Base-by-base conservation (phyloP, 148 eudicot genomes). In the Vaccinium macrocarpon region DNA sequence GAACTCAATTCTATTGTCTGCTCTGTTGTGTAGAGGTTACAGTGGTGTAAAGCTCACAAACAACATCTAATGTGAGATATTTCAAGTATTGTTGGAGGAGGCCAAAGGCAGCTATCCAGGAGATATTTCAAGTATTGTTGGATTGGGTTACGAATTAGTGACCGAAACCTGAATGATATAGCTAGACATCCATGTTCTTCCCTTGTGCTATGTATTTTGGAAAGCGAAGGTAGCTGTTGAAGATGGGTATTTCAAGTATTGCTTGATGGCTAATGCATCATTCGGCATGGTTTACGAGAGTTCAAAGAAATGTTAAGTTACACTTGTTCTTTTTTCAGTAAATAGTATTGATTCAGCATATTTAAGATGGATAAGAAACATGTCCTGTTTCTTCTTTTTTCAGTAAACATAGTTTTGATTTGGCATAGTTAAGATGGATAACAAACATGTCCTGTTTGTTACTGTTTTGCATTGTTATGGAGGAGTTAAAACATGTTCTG, bases 41-140 rank as follows among this genome's bases (percentile, higher is more conserved):
- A 81, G 92, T 0, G 99, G 93, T 12, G 27, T 90, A 64, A 96
- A 96, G 85, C 95, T 96, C 76, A 84, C 92, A 1, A 92, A 93
- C 91, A 96, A 96, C 76, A 87, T 95, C 8, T 62, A 92, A 77
- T 93, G 96, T 82, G 96, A 95, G 86, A 94, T 94, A 61, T 94
- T 94, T 83, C 95, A 93, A 90, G 92, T 88, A 25, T 75, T 94
- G 84, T 86, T 94, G 53, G 95, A 94, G 82, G 98, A 94, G 86
- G 98, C 96, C 14, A 94, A 90, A 86, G 92, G 89, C 56, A 92
- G 92, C 77, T 95, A 95, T 78, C 86, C 86, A 0, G 93, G 89
- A 80, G 89, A 87, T 51, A 86, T 91, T 25, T 32, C 35, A 32
- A 32, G 35, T 32, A 32, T 32, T 96, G 59, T 80, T 92, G 8